Conservation (phyloP, 805 yeast species). For the Candida sonorensis region DNA sequence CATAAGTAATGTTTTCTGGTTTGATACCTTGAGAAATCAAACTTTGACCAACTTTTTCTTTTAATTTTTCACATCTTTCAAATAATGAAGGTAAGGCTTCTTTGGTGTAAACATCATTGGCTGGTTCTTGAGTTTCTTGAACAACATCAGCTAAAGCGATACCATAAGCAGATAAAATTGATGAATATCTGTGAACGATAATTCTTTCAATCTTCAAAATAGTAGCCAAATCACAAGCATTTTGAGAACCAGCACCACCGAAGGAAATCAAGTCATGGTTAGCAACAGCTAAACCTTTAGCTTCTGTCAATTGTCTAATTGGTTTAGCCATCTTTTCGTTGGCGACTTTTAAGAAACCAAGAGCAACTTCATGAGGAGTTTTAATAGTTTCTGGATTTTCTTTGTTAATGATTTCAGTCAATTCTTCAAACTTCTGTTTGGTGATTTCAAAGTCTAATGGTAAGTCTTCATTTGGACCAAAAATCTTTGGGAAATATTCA, state of each 20-base stretch:
- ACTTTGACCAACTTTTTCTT: conserved; percentile 32
- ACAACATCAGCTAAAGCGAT: conserved; percentile 84
- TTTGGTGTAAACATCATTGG: conserved; percentile 36
- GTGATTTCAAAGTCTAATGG: conserved; percentile 55
- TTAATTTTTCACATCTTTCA: conserved; percentile 39
- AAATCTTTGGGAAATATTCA: conserved; percentile 71
- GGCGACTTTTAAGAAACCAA: conserved; percentile 77
- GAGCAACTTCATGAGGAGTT: conserved; percentile 64
- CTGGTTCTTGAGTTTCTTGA: conserved; percentile 71
- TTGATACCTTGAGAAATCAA: conserved; percentile 49
- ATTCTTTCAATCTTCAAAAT: conserved; percentile 63
- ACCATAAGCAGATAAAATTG: conserved; percentile 82
- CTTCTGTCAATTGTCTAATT: conserved; percentile 76
- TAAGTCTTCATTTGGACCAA: conserved; percentile 75
- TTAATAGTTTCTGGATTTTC: conserved; percentile 37
- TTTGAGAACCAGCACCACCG: conserved; percentile 95
- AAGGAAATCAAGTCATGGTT: conserved; percentile 72
- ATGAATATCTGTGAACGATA: conserved; percentile 73
- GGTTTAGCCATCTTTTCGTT: conserved; percentile 90
- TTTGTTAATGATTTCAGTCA: conserved; percentile 51
- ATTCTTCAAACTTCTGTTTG: conserved; percentile 38
- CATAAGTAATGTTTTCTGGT: conserved; percentile 40
- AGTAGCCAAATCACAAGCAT: conserved; percentile 71
- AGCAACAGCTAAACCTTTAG: conserved; percentile 64
- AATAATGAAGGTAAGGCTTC: conserved; percentile 30